Evolutionary conservation across 2,329 filamentous ascomycete genomes (phyloP).

Genomic region (Aspergillus udagawae): DNA sequence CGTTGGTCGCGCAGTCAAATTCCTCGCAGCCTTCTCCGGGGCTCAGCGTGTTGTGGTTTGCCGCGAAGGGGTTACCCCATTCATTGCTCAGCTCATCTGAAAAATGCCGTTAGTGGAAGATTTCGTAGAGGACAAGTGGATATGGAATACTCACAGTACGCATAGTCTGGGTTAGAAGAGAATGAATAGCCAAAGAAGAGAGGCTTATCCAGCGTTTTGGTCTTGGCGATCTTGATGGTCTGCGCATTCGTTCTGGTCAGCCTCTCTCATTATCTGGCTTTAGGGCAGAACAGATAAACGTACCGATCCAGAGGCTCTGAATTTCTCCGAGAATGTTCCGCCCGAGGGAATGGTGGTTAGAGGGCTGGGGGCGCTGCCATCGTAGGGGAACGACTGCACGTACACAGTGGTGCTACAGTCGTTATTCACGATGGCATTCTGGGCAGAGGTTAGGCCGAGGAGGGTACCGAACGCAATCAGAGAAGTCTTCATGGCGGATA

Average conservation of each 20-base stretch:
- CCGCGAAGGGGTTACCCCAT: constrained; percentile 23
- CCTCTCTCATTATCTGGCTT: constrained; percentile 3
- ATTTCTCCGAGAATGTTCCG: constrained; percentile 19
- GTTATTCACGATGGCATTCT: constrained; percentile 21
- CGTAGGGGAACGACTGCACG: constrained; percentile 22
- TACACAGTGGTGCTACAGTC: constrained; percentile 18
- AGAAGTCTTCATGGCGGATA: constrained; percentile 17
- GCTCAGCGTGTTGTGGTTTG: constrained; percentile 19
- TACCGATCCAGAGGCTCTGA: constrained; percentile 21
- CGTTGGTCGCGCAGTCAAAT: constrained; percentile 22
- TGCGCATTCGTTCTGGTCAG: constrained; percentile 13
- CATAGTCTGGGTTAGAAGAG: constrained; percentile 21
- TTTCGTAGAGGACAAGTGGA: constrained; percentile 2
- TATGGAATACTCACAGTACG: constrained; percentile 18
- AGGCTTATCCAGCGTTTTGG: constrained; percentile 24
- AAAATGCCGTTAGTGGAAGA: constrained; percentile 7
- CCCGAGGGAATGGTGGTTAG: constrained; percentile 19
- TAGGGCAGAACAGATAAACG: constrained; percentile 5
- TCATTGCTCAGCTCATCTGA: constrained; percentile 23
- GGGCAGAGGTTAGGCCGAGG: constrained; percentile 18
- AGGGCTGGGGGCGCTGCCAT: constrained; percentile 20
- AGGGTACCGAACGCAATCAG: constrained; percentile 15
- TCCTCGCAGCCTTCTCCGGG: constrained; percentile 20
- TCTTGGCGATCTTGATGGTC: constrained; percentile 23
- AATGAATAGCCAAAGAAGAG: constrained; percentile 26